Base-by-base conservation (phyloP, 1,139 yeast species). In the Debaryomyces subglobosus region DNA sequence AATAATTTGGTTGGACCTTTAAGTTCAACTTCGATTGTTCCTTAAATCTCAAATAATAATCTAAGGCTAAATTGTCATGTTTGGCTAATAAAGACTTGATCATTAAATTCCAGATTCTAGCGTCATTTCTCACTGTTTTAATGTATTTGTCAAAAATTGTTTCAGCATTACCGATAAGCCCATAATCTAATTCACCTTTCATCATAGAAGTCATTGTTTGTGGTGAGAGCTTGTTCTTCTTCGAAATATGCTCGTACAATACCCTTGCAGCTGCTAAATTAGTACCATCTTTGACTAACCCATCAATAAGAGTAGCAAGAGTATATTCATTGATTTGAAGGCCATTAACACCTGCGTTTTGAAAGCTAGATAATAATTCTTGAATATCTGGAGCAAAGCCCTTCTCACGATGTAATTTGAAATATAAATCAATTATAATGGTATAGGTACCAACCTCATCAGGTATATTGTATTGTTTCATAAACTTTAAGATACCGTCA, bases 381-480 rank as follows among this genome's bases (percentile, higher is more conserved):
- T 67, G 67, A 8, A 71, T 67, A 34, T 74, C 64, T 3, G 85
- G 79, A n/a, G 67, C 63, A 47, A 71, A 62, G 10, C 85, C 82
- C 47, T 67, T 73, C 8, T 70, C 67, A 39, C 70, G 68, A 43
- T 77, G 71, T 34, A 70, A 56, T 61, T 81, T 83, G 67, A 85
- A 75, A 55, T 79, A 73, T 46, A 77, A 66, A 59, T 85, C 85
- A 47, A 86, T 74, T 30, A 86, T 67, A 35, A 79, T 78, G n/a
- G 92, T 79, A 63, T 82, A 82, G 1, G 94, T 85, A 13, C 82
- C 84, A 44, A 82, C 74, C 60, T 85, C 89, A 25, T 86, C 88
- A 32, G 72, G 62, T 33, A 85, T 67, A n/a, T 72, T 67, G 33
- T 71, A 49, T 29, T 57, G 55, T 48, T 63, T 61, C 79, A 75